Percentiles rank a stretch among this genome's conserved stretches.
phyloP scores from a whole-genome alignment of 331 rosid genomes.

The Telfairia occidentalis region DNA sequence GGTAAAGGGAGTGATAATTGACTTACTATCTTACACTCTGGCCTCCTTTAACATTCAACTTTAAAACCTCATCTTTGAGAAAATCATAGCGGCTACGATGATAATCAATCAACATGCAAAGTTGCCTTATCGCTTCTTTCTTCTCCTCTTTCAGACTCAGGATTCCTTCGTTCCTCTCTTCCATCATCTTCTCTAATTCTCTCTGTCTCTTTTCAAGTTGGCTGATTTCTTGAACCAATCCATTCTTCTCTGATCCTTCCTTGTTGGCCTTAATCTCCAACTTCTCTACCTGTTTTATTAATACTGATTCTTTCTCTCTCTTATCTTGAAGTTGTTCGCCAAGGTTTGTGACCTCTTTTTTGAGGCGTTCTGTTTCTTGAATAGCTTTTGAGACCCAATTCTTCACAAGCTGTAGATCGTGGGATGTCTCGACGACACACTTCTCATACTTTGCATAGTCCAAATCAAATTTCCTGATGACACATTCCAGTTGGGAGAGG shows the following conservation, averaged over 20 bases:
- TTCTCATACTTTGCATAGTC: constrained; percentile 26
- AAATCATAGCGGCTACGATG: constrained; percentile 59
- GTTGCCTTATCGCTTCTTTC: constrained; percentile 85
- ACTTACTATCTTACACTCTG: constrained; percentile 42
- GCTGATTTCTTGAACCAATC: constrained; percentile 34
- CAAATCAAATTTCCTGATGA: constrained; percentile 33
- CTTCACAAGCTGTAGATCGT: constrained; percentile 44
- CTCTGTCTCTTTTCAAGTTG: constrained; percentile 50
- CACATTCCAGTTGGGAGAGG: constrained; percentile 35
- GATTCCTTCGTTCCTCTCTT: constrained; percentile 51
- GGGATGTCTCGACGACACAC: constrained; percentile 30
- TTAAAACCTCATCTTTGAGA: constrained; percentile 52
- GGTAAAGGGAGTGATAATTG: constrained; percentile 2
- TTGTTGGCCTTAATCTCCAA: constrained; percentile 41
- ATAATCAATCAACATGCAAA: constrained; percentile 76
- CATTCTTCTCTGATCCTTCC: constrained; percentile 51
- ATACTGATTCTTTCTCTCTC: constrained; percentile 27
- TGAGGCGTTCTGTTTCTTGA: constrained; percentile 31
- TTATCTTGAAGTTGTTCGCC: constrained; percentile 35
- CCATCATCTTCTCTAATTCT: constrained; percentile 47
- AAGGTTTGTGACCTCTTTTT: constrained; percentile 27
- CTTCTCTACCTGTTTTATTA: constrained; percentile 33
- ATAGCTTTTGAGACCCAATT: constrained; percentile 31
- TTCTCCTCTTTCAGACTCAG: constrained; percentile 66
- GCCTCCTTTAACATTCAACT: constrained; percentile 37